phyloP scores from a whole-genome alignment of 2,329 filamentous ascomycete species.

The Hyphodiscus sp. region DNA sequence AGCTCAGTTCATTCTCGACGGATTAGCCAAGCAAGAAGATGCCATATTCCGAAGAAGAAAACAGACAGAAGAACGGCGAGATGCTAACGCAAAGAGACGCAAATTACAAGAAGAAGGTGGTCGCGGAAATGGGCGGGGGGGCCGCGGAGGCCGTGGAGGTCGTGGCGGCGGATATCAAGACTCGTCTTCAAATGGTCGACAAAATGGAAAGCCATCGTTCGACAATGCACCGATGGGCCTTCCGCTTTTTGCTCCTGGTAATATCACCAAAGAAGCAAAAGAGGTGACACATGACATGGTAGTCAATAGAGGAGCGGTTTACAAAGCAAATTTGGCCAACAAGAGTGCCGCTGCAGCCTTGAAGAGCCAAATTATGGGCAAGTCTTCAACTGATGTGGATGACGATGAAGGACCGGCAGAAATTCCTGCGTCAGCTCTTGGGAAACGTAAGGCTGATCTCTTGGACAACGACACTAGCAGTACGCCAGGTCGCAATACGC shows the following conservation, averaged over 20 bases:
- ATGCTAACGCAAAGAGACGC: slow-evolving; percentile 71
- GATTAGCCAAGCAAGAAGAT: slow-evolving; percentile 87
- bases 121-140: slow-evolving; percentile 30
- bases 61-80: slow-evolving; percentile 76
- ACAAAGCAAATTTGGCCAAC: slow-evolving; percentile 74
- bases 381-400: slow-evolving; percentile 21
- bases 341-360: slow-evolving; percentile 89
- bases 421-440: slow-evolving; percentile 45
- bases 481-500: slow-evolving; percentile 54
- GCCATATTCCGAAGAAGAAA: slow-evolving; percentile 85
- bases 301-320: slow-evolving; percentile 61
- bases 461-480: slow-evolving; percentile 54
- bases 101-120: slow-evolving; percentile 58
- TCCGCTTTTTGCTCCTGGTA: slow-evolving; percentile 52
- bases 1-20: slow-evolving; percentile 81
- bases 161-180: slow-evolving; percentile 23
- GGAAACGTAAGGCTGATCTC: slow-evolving; percentile 72
- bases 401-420: slow-evolving; percentile 21
- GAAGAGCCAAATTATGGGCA: slow-evolving; percentile 61
- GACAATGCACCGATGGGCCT: slow-evolving; percentile 37
- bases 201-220: slow-evolving; percentile 14
- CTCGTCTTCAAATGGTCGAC: slow-evolving; percentile 24
- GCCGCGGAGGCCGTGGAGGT: slow-evolving; percentile 20
- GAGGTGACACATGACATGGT: slow-evolving; percentile 82
- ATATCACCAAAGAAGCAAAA: slow-evolving; percentile 48